Evolutionary conservation across 2,329 filamentous ascomycete species (phyloP).

Genomic region (Chrysoporthe cubensis): DNA sequence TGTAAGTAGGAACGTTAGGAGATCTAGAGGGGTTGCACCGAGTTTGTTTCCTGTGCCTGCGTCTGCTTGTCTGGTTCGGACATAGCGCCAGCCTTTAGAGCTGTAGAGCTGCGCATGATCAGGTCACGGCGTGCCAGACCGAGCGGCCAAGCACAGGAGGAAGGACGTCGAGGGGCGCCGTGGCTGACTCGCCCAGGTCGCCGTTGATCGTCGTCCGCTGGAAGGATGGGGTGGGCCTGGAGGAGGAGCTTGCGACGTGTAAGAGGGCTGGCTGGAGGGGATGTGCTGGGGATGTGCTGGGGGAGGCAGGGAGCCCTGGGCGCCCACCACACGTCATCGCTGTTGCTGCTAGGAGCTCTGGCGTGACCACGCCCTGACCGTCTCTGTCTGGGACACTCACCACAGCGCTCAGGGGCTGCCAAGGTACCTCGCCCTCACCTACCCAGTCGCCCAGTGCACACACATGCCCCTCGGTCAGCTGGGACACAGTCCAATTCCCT

Average conservation of each 20-base stretch:
- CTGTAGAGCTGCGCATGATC: conserved; percentile 20
- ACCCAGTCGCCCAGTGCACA: no score
- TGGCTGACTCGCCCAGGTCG: neutral
- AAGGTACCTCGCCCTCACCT: no score
- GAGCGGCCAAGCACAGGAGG: neutral
- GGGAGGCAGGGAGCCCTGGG: neutral
- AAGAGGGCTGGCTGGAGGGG: neutral
- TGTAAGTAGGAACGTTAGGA: neutral
- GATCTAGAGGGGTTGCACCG: neutral
- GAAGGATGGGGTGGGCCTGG: neutral
- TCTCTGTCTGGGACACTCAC: no score
- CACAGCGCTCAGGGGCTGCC: no score
- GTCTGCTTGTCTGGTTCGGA: conserved; percentile 13
- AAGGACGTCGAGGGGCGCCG: no score
- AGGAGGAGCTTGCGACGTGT: neutral
- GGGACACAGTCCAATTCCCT: neutral
- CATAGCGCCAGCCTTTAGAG: conserved; percentile 12
- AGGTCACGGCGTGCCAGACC: conserved; percentile 15
- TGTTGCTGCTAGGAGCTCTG: conserved; percentile 15
- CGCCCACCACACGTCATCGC: conserved; percentile 13
- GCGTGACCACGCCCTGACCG: conserved; percentile 2
- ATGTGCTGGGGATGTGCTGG: no score
- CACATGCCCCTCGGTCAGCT: conserved; percentile 6
- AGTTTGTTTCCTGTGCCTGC: conserved; percentile 14
- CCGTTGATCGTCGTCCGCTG: no score